Evolutionary conservation across 768 basidiomycete species (phyloP), one percentile per base, ranked within the genome.

Genomic region (Lactarius evosmus): DNA sequence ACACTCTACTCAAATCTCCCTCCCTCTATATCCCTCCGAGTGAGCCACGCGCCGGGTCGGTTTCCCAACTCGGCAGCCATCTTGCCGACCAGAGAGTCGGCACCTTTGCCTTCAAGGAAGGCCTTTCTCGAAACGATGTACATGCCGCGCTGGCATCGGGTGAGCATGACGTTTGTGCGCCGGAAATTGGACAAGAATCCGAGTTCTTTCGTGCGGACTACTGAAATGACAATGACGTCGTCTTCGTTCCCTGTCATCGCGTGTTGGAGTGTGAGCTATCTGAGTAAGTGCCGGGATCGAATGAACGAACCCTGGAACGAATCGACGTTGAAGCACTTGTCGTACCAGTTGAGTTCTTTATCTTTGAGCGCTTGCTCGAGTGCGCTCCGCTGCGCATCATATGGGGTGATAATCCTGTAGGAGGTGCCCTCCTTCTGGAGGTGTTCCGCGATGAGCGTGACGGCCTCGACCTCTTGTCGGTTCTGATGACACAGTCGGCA

Each of bases 151-250:
- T 88, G 87, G 79, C 87, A 91, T 40, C 92, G 83, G 53, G 85
- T 87, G 8, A 93, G 85, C 90, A 94, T 92, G 62, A 94, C 91
- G 85, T 94, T 93, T 58, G 88, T 87, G 19, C 92, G 80, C 32
- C 87, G 80, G 11, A 79, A 67, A 69, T 85, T 85, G 16, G 74
- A 70, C 36, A 94, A 77, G 67, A 94, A 94, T 5, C 91, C 92
- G 53, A 87, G 75, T 4, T 78, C 80, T 36, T 74, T 74, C 0
- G 88, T 80, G 29, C 89, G 80, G 6, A 89, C 89, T 17, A 89
- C 66, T 7, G 90, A 91, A 53, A 92, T 80, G 63, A 92, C 79
- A 52, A 92, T 86, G 33, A 82, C 83, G 60, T 93, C 85, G 58
- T 88, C 88, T 70, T 94, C 92, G 79, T 93, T 93, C 12, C 91